phyloP scores from a whole-genome alignment of 495 filamentous ascomycete species.

The Articulospora tetracladia region DNA sequence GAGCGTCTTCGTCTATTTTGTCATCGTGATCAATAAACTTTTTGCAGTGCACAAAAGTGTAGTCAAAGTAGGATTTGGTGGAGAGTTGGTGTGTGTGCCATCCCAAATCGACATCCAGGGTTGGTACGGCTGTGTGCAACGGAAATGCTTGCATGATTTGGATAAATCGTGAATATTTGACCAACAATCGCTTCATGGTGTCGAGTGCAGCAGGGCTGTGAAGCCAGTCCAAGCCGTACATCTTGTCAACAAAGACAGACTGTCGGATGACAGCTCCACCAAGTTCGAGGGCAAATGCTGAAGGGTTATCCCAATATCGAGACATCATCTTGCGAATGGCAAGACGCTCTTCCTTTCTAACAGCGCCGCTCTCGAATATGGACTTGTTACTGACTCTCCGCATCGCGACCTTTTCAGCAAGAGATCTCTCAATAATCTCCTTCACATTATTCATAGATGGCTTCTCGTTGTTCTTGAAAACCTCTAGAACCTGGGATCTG shows the following conservation, averaged over 20 bases:
- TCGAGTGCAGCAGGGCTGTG: conserved; percentile 57
- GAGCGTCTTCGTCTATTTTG: conserved; percentile 63
- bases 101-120: conserved; percentile 81
- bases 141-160: conserved; percentile 56
- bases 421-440: conserved; percentile 36
- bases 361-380: conserved; percentile 3
- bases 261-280: conserved; percentile 78
- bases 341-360: conserved; percentile 33
- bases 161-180: conserved; percentile 70
- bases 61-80: conserved; percentile 59
- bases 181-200: conserved; percentile 64
- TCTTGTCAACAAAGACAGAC: conserved; percentile 76
- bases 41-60: conserved; percentile 33
- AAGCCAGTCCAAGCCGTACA: conserved; percentile 75
- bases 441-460: conserved; percentile 41
- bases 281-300: conserved; percentile 69
- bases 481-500: conserved; percentile 30
- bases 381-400: conserved; percentile 13
- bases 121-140: conserved; percentile 63
- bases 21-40: conserved; percentile 83
- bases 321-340: conserved; percentile 71
- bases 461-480: conserved; percentile 19
- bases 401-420: conserved; percentile 25
- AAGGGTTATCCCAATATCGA: conserved; percentile 74
- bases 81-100: conserved; percentile 73